Conservation (phyloP, 805 yeast genomes). For the Teunomyces aglyptinius region DNA sequence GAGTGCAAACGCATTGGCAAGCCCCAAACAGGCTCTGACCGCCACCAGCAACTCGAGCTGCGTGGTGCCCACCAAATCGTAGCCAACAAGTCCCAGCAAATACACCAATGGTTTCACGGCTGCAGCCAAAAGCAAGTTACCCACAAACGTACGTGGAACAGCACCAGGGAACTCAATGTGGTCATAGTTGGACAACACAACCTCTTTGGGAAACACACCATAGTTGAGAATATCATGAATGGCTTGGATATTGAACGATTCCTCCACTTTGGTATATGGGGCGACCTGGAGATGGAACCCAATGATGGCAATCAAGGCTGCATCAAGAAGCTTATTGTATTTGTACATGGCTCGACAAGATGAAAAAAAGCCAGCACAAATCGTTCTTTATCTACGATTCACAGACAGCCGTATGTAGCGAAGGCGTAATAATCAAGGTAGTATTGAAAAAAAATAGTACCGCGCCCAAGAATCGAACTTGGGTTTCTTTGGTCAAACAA, state of each 20-base stretch:
- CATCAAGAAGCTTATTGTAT: constrained; percentile 18
- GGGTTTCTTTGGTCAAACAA: constrained; percentile 76
- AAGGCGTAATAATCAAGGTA: neutral
- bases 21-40: constrained; percentile 61
- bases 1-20: constrained; percentile 55
- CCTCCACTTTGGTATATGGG: constrained; percentile 92
- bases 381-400: neutral
- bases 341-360: constrained; percentile 14
- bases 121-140: constrained; percentile 55
- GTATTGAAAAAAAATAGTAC: constrained; percentile 37
- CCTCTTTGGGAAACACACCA: constrained; percentile 44
- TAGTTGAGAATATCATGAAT: constrained; percentile 72
- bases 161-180: constrained; percentile 82
- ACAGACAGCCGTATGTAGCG: neutral
- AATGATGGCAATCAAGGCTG: constrained; percentile 39
- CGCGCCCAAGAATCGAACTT: constrained; percentile 73
- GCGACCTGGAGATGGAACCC: constrained; percentile 52
- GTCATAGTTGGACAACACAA: constrained; percentile 52
- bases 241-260: constrained; percentile 89
- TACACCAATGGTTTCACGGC: constrained; percentile 36
- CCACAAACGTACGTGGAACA: constrained; percentile 83
- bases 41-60: constrained; percentile 27
- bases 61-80: constrained; percentile 35
- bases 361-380: neutral
- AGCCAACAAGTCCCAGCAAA: constrained; percentile 28